Conservation (phyloP, 2,329 filamentous ascomycete genomes). For the Zymoseptoria ardabiliae region DNA sequence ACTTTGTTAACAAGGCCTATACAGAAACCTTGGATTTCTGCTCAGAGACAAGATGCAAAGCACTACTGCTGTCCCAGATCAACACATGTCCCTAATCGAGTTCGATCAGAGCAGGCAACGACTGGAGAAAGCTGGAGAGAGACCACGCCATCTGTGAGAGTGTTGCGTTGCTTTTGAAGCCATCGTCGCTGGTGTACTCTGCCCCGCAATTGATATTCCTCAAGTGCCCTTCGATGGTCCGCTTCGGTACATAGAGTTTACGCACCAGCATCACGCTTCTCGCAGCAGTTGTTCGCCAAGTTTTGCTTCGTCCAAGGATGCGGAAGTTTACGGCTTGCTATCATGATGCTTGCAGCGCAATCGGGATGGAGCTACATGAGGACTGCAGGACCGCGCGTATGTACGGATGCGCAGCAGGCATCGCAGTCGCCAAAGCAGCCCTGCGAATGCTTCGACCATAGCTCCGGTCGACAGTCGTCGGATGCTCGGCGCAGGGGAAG, state of each 20-base stretch:
- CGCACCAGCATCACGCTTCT: background rate
- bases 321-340: background rate
- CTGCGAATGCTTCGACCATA: background rate
- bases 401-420: background rate
- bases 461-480: background rate
- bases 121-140: background rate
- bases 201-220: too few species aligned
- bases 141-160: background rate
- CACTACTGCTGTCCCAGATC: background rate
- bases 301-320: background rate
- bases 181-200: background rate
- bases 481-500: conserved; percentile 12
- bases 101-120: background rate
- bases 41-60: background rate
- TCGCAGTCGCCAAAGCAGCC: background rate
- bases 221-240: too few species aligned
- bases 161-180: background rate
- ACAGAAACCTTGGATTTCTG: background rate
- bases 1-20: background rate
- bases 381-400: background rate
- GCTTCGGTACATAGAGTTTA: too few species aligned
- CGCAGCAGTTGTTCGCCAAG: background rate
- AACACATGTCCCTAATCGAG: background rate
- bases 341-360: background rate
- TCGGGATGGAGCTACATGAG: background rate